Evolutionary conservation across 805 yeast genomes (phyloP).

Genomic region (Starmera caribaea): DNA sequence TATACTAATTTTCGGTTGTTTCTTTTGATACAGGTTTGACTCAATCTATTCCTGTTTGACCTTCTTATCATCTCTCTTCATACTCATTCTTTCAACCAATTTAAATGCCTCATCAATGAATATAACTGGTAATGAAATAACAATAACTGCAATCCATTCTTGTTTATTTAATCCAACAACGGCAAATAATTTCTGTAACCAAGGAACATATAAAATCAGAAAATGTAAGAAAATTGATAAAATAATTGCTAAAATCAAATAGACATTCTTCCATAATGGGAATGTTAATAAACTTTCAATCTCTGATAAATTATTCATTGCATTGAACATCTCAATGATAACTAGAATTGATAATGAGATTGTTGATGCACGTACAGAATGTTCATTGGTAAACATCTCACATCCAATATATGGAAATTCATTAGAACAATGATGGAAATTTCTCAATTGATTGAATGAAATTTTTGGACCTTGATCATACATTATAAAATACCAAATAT

Average conservation of each 20-base stretch:
- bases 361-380: conserved; percentile 24
- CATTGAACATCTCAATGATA: conserved; percentile 32
- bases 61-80: no score
- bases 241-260: conserved; percentile 26
- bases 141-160: conserved; percentile 28
- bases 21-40: no score
- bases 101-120: conserved; percentile 28
- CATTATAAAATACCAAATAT: conserved; percentile 29
- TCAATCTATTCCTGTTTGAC: no score
- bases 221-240: conserved; percentile 25
- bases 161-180: conserved; percentile 22
- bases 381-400: conserved; percentile 19
- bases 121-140: conserved; percentile 26
- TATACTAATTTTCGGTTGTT: no score
- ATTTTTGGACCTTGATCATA: conserved; percentile 27
- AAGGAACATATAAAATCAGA: conserved; percentile 25
- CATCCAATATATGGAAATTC: conserved; percentile 25
- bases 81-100: conserved; percentile 19
- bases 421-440: conserved; percentile 24
- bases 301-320: conserved; percentile 28
- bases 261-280: conserved; percentile 29
- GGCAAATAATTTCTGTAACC: conserved; percentile 21
- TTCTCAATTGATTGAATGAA: conserved; percentile 22
- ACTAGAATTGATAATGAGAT: conserved; percentile 30
- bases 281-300: conserved; percentile 27